These are phyloP conservation scores for Coemansia sp. DNA, from an alignment of 192 early-diverging fungal species.

Conservation along the genomic window DNA sequence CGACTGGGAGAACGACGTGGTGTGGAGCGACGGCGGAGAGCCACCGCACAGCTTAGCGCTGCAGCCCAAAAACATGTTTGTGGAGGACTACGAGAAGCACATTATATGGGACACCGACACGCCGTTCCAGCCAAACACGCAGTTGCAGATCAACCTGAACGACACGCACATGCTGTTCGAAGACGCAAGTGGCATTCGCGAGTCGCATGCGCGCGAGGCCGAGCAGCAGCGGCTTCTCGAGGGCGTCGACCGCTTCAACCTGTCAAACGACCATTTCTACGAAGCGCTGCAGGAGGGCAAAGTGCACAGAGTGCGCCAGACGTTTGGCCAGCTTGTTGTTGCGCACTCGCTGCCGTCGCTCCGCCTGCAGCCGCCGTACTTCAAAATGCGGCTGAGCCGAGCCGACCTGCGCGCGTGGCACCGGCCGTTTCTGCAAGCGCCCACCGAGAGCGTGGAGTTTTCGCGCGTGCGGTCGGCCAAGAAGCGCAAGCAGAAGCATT, in stretches of 20 bases:
- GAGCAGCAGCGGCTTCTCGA: conserved; percentile 60
- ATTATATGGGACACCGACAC: conserved; percentile 80
- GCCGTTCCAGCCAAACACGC: conserved; percentile 56
- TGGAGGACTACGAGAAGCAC: conserved; percentile 64
- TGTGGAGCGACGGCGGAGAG: conserved; percentile 63
- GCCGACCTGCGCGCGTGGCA: conserved; percentile 87
- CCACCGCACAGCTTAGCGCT: neutral
- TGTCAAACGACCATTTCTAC: conserved; percentile 87
- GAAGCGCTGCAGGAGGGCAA: conserved; percentile 66
- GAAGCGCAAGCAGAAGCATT: conserved; percentile 68
- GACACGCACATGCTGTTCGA: conserved; percentile 79
- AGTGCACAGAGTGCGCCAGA: conserved; percentile 78
- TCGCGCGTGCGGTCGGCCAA: conserved; percentile 71
- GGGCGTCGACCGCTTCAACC: conserved; percentile 75
- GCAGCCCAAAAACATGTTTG: conserved; percentile 25
- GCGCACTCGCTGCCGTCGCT: conserved; percentile 87
- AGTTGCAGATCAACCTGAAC: conserved; percentile 63
- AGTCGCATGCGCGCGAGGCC: conserved; percentile 57
- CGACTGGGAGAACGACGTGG: conserved; percentile 79
- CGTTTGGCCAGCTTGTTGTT: conserved; percentile 79
- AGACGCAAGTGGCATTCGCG: conserved; percentile 45
- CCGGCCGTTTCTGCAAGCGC: conserved; percentile 67
- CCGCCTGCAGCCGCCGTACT: conserved; percentile 74
- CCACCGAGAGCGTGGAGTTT: conserved; percentile 45
- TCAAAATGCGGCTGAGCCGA: conserved; percentile 79